Evolutionary conservation across 2,329 filamentous ascomycete genomes (phyloP), one percentile per base, ranked within the genome.

Genomic region (Pseudopyricularia javanii): DNA sequence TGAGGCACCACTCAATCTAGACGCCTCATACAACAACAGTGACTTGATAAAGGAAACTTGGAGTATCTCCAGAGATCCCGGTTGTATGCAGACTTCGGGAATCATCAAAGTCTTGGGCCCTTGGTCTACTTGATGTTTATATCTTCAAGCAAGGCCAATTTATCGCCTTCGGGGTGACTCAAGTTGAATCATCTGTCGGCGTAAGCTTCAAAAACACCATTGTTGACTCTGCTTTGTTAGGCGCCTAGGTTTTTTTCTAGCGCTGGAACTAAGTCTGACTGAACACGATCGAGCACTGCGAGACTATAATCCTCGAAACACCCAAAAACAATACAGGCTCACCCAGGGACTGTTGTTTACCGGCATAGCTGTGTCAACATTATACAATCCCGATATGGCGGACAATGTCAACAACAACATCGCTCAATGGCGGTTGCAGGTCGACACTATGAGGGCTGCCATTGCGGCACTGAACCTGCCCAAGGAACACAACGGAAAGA

Each of bases 381-480:
- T 24, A 15, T 24, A 14, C 12, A 45, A 22, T 15, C 8, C 15
- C 17, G 28, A n/a, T 7, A 49, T 32, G 47, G 14, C 47, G 47
- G 26, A 9, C 28, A n/a, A 49, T 7, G 28, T 22, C 47, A 35
- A 15, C 48, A n/a, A 50, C n/a, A 35, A 30, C 7, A 47, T 52
- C 26, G 54, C 56, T 35, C 78, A 86, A 78, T 97, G 93, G 93
- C 83, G 91, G 58, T 78, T 82, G 55, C 89, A 96, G 65, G 80
- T 95, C 60, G 79, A 82, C 28, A 82, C 86, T 32, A 97, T 98
- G 93, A 85, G 85, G 63, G 79, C 85, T 56, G 89, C 91, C 45
- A 81, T 97, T 54, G 86, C 86, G 43, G 79, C 85, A 22, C 73
- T 96, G 51, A 74, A 79, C 53, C 66, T 80, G n/a, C 69, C 74